Base-by-base conservation (phyloP, 1,284 basidiomycete species). In the Tylopilus sp. region DNA sequence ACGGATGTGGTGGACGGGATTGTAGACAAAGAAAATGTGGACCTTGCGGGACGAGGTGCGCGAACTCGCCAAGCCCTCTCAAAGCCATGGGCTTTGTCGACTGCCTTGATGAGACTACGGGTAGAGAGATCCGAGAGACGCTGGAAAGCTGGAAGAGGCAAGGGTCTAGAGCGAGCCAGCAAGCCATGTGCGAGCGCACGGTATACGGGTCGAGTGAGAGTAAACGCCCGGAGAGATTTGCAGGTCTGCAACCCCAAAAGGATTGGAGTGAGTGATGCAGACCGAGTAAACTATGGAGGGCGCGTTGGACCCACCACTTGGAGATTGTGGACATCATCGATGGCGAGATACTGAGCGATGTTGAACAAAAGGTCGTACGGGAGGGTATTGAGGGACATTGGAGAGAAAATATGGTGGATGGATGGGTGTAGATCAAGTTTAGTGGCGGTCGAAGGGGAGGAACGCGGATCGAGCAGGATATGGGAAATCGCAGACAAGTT, bases 311-410 rank as follows among this genome's bases (percentile, higher is more conserved):
- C 73, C 65, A 84, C 83, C 51, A 74, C 59, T 60, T 84, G 81
- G 7, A 86, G 64, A 36, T 74, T 64, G 61, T 78, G 74, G 19
- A 86, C 71, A 62, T 84, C 83, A 31, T 67, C 66, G 56, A 82
- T 65, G 54, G 80, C 72, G 29, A 86, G 73, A 65, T 80, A 77
- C 35, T 73, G 73, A 3, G 81, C 75, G 60, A 86, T 76, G 65
- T 82, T 81, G 46, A 86, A 72, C 38, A 86, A 63, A n/a, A 86
- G 69, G 69, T 86, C 84, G 65, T 86, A 85, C 0, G 84, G 83
- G 16, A 86, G 70, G 4, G 68, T 71, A 48, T 71, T 71, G 41
- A 85, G 69, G 16, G 61, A 59, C 64, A 66, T 66, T 48, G 23
- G 1, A 18, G 13, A 10, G 7, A 2, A 29, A 35, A 16, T 39